phyloP scores from a whole-genome alignment of 352 stramenopile species.

The Phytophthora chlamydospora region DNA sequence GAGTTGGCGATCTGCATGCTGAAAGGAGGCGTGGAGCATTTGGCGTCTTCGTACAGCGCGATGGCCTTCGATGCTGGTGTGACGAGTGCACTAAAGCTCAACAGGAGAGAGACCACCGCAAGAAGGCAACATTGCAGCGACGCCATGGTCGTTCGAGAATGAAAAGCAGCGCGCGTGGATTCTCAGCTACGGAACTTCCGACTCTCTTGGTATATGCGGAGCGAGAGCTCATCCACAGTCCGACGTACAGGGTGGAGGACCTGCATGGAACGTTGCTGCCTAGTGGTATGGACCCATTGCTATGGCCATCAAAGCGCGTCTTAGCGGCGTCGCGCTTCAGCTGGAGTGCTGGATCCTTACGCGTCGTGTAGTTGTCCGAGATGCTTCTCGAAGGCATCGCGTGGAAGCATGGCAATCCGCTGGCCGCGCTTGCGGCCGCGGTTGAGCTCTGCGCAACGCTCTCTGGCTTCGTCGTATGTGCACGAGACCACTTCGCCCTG shows the following conservation, averaged over 20 bases:
- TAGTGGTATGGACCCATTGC: constrained; percentile 21
- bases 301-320: constrained; percentile 24
- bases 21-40: constrained; percentile 20
- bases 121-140: constrained; percentile 17
- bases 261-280: constrained; percentile 22
- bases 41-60: constrained; percentile 23
- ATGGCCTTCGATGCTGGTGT: constrained; percentile 19
- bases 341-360: constrained; percentile 12
- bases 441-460: constrained; percentile 56
- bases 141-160: constrained; percentile 38
- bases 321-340: constrained; percentile 6
- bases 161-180: constrained; percentile 4
- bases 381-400: constrained; percentile 52
- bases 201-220: constrained; percentile 8
- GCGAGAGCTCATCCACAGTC: constrained; percentile 26
- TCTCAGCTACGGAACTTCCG: not conserved
- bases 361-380: constrained; percentile 21
- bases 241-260: constrained; percentile 18
- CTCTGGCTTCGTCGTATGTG: constrained; percentile 62
- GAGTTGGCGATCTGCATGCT: constrained; percentile 29
- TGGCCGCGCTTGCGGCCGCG: constrained; percentile 49
- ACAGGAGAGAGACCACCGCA: constrained; percentile 13
- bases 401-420: constrained; percentile 50
- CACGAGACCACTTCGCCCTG: constrained; percentile 51
- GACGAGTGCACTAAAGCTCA: not conserved